Conservation (phyloP, 2,329 filamentous ascomycete species). For the Botrytis squamosa region DNA sequence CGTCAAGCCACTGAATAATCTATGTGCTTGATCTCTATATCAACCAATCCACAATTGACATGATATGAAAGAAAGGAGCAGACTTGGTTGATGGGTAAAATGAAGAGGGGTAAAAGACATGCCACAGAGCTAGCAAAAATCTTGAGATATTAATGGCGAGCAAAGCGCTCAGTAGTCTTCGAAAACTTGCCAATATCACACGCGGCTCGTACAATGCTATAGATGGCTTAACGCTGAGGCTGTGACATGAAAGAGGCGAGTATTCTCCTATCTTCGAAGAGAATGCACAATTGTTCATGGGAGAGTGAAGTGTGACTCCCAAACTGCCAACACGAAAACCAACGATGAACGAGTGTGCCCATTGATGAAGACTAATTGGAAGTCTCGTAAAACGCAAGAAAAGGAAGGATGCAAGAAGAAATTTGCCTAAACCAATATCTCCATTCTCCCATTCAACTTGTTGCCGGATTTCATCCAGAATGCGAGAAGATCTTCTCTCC, state of each 20-base stretch:
- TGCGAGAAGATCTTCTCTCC: slow-evolving; percentile 7
- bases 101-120: neutral
- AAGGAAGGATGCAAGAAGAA: neutral
- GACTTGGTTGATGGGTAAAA: neutral
- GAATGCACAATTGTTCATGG: neutral
- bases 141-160: neutral
- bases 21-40: neutral
- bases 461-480: neutral
- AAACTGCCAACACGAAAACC: neutral
- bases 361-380: neutral
- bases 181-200: neutral
- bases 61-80: neutral
- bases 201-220: neutral
- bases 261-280: neutral
- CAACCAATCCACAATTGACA: neutral
- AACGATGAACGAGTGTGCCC: neutral
- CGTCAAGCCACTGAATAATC: neutral
- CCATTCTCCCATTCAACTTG: neutral
- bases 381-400: neutral
- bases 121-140: neutral
- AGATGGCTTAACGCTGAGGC: neutral
- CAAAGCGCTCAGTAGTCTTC: neutral
- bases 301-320: neutral
- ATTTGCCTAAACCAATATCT: neutral
- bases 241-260: neutral